Base-by-base conservation (phyloP, 208 protist species). In the Trypanosoma cruzi region DNA sequence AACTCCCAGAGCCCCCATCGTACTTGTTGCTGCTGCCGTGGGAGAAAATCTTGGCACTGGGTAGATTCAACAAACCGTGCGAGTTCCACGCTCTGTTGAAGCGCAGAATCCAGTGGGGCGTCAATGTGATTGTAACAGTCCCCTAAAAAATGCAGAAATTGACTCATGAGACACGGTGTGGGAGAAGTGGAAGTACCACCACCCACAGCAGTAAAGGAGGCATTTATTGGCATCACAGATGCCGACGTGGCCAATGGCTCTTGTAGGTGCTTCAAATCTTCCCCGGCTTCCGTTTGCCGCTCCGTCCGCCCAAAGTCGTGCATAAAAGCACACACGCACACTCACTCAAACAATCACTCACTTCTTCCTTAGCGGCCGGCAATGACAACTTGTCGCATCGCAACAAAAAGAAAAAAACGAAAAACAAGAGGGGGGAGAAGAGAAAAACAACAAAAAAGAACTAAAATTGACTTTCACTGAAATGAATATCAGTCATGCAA, bases 1-100 rank as follows among this genome's bases (percentile, higher is more conserved):
- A 64, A n/a, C 31, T 75, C 75, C 55, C 58, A 80, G 8, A 80
- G n/a, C 8, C 68, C 75, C 31, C 46, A 66, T 13, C 54, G 65
- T 20, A 80, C 48, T 16, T 68, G n/a, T 31, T 66, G 31, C 55
- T 75, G 68, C 20, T 75, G 68, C 0, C 48, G 48, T 7, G 63
- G 60, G n/a, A 71, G 56, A 62, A 71, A 64, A 37, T 11, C 62
- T 2, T 13, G 32, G 42, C 7, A 40, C 32, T 59, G 46, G 34
- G 18, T 67, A 8, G 62, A 48, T 8, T 71, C 52, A 4, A 75
- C 42, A 59, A 66, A 75, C 24, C 50, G 68, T 37, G 64, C 68
- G 13, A 80, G 48, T n/a, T 73, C 65, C 6, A 75, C 42, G 32
- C 70, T 75, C 14, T 53, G 37, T 37, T 68, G 54, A 10, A 75